Percentiles rank a stretch among this genome's conserved stretches.
Conservation (phyloP, 1,139 yeast genomes). For the Protomyces lactucae-debilis region DNA sequence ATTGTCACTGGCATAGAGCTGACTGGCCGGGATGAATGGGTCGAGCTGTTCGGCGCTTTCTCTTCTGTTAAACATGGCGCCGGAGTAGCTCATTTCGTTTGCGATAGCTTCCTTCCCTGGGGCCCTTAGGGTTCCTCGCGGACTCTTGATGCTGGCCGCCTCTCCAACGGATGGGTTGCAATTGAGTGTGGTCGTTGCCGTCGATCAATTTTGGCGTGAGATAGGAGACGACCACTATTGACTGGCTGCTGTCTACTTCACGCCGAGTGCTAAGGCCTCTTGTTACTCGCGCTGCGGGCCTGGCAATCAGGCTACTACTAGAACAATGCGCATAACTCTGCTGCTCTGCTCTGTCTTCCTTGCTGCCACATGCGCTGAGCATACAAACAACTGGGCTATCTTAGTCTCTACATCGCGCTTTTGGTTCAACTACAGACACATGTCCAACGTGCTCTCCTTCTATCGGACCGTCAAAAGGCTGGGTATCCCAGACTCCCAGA, state of each 20-base stretch:
- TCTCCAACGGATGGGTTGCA: not conserved
- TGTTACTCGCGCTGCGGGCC: no score
- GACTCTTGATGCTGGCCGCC: no score
- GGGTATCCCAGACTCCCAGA: slow-evolving; percentile 97
- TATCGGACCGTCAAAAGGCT: slow-evolving; percentile 91
- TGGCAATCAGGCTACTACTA: not conserved
- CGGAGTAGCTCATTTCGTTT: not conserved
- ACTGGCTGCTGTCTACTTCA: no score
- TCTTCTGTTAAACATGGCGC: not conserved
- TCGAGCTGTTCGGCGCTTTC: not conserved
- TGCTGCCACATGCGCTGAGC: slow-evolving; percentile 5
- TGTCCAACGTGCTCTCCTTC: slow-evolving; percentile 93
- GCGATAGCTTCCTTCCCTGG: not conserved
- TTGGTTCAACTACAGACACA: slow-evolving; percentile 97
- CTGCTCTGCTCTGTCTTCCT: not conserved
- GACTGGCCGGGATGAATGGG: slow-evolving; percentile 18
- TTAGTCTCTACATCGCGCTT: slow-evolving; percentile 90
- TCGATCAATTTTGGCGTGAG: not conserved
- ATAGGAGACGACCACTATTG: no score
- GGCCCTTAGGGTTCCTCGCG: not conserved
- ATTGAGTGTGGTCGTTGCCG: not conserved
- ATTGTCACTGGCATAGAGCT: slow-evolving; percentile 18
- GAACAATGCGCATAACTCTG: not conserved
- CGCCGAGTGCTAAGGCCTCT: no score
- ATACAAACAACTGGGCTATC: slow-evolving; percentile 88